Evolutionary conservation across 2,329 filamentous ascomycete genomes (phyloP), one percentile per base, ranked within the genome.

Genomic region (Pleoardoris graminearum): DNA sequence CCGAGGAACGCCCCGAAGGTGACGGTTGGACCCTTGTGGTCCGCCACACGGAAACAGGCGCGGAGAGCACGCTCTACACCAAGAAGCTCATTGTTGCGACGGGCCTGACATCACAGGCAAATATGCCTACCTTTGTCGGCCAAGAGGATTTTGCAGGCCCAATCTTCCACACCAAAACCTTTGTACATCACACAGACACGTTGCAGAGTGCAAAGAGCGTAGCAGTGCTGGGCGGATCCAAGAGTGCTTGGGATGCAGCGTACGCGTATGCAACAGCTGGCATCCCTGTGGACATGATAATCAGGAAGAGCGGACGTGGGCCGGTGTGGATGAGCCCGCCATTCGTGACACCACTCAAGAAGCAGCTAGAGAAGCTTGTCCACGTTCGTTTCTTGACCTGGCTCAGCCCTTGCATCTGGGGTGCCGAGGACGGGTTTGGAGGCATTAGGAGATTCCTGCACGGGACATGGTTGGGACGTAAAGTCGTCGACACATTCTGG

Each of bases 401-500:
- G 86, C 83, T 92, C 65, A 86, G 82, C 51, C 88, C 89, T 0
- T 91, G 87, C 63, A 80, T 87, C 22, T 92, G 86, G 85, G 86
- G 85, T 2, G 76, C 80, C 1, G 80, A 79, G 1, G 87, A 88
- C 65, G 86, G 87, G 0, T 89, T 81, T 61, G 44, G 77, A 3
- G 74, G 70, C 2, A 76, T 83, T 3, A 79, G 84, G 1, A 67
- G 68, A 7, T 83, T 86, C 57, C 76, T 85, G 39, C 84, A 87
- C 55, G 76, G 77, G 23, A 84, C 81, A 0, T 70, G 74, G 25
- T 50, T 86, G 3, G 85, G 85, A 1, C 78, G 83, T 0, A 75
- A 73, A 44, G 69, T 88, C 22, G 80, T 82, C 2, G 75, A 82
- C 44, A 65, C 68, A 0, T 85, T 86, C 64, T 86, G 83, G 79